These are phyloP conservation scores for Tolypocladium paradoxum DNA, from an alignment of 2,329 filamentous ascomycete genomes.

Conservation along the genomic window DNA sequence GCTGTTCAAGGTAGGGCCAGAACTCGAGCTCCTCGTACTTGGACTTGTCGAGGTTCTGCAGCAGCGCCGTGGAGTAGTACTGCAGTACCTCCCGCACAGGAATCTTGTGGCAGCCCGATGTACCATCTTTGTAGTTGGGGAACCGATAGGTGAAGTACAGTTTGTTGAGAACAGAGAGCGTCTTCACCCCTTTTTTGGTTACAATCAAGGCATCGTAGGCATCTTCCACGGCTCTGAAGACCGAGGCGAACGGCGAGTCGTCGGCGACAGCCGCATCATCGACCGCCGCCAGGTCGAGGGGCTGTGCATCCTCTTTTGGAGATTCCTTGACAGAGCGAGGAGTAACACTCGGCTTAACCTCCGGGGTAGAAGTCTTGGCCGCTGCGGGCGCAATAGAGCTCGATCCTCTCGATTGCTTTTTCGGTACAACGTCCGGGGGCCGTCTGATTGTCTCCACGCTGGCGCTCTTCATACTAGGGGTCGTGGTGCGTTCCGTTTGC, in stretches of 20 bases:
- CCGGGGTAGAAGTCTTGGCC: neutral
- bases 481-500: conserved; percentile 4
- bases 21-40: conserved; percentile 22
- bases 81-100: conserved; percentile 29
- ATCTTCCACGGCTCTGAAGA: conserved; percentile 15
- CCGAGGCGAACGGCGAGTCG: conserved; percentile 14
- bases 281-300: neutral
- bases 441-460: conserved; percentile 4
- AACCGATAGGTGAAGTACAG: conserved; percentile 23
- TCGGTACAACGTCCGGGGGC: neutral
- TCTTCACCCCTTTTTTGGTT: conserved; percentile 13
- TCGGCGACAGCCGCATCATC: conserved; percentile 1
- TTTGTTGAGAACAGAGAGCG: conserved; percentile 13
- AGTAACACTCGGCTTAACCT: neutral
- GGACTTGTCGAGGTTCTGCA: conserved; percentile 20
- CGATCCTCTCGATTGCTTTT: neutral
- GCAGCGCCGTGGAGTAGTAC: conserved; percentile 32
- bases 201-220: conserved; percentile 6
- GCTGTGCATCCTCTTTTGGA: neutral
- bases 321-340: neutral
- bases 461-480: conserved; percentile 4
- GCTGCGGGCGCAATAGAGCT: neutral
- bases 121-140: conserved; percentile 14
- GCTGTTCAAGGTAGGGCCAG: conserved; percentile 22
- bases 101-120: conserved; percentile 26